phyloP scores from a whole-genome alignment of 2,329 filamentous ascomycete genomes.

The Bipolaris cookei region DNA sequence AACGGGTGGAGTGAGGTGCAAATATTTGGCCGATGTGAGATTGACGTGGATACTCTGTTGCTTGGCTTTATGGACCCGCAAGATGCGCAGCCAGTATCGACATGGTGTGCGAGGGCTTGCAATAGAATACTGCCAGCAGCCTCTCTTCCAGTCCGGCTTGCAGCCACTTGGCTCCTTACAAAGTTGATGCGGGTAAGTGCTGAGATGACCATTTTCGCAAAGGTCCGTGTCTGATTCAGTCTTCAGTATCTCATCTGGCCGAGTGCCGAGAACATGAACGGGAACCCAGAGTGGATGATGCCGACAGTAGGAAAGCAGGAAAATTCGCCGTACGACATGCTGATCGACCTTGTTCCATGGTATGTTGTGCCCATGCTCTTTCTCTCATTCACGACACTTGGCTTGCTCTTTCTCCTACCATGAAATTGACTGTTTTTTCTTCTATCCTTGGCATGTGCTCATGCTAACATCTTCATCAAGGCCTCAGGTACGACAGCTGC shows the following conservation, averaged over 20 bases:
- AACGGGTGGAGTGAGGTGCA: constrained; percentile 43
- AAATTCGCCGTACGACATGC: constrained; percentile 40
- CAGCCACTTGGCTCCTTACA: constrained; percentile 43
- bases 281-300: constrained; percentile 46
- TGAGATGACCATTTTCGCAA: neutral
- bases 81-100: constrained; percentile 42
- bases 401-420: too few species aligned
- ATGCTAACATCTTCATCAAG: constrained; percentile 28
- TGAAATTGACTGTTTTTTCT: too few species aligned
- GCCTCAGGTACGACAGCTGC: constrained; percentile 43
- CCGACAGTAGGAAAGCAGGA: constrained; percentile 39
- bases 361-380: constrained; percentile 16
- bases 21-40: constrained; percentile 42
- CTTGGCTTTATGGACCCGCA: constrained; percentile 44
- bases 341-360: constrained; percentile 47
- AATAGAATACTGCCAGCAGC: constrained; percentile 39
- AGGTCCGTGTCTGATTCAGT: constrained; percentile 14
- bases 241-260: constrained; percentile 47
- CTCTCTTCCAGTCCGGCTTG: constrained; percentile 38
- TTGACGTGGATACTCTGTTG: constrained; percentile 46
- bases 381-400: neutral
- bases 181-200: constrained; percentile 46
- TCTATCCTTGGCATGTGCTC: too few species aligned
- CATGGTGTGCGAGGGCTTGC: constrained; percentile 42
- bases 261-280: constrained; percentile 45